Evolutionary conservation across 2,329 filamentous ascomycete species (phyloP).

Genomic region (Didymellaceae sp.): DNA sequence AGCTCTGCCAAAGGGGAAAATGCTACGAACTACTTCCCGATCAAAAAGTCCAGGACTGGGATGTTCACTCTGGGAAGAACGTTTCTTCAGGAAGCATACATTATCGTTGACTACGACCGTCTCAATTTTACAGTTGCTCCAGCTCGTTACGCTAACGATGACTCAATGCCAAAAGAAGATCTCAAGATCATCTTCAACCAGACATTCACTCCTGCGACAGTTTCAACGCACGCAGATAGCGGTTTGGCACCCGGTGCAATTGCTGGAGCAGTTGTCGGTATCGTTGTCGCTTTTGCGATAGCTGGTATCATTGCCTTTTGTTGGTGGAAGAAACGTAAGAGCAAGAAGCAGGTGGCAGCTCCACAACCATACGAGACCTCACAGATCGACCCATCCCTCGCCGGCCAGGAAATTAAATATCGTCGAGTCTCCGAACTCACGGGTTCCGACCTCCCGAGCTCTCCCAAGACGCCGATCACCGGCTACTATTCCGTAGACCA

Average conservation of each 20-base stretch:
- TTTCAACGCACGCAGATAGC: conserved; percentile 5
- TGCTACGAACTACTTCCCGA: conserved; percentile 38
- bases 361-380: conserved; percentile 17
- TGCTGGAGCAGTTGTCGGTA: conserved; percentile 44
- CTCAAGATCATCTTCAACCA: conserved; percentile 35
- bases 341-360: conserved; percentile 9
- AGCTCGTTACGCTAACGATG: conserved; percentile 28
- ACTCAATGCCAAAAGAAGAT: conserved; percentile 27
- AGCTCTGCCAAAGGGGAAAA: conserved; percentile 19
- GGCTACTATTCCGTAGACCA: conserved; percentile 37
- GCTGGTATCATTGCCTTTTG: conserved; percentile 36
- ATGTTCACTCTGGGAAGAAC: conserved; percentile 42
- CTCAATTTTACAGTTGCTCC: conserved; percentile 43
- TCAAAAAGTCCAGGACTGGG: conserved; percentile 35
- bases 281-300: conserved; percentile 35
- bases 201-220: conserved; percentile 17
- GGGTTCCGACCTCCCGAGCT: conserved; percentile 37
- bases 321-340: conserved; percentile 34
- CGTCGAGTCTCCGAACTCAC: conserved; percentile 44
- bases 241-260: conserved; percentile 39
- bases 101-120: conserved; percentile 47
- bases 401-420: conserved; percentile 39
- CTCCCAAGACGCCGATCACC: conserved; percentile 30
- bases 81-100: conserved; percentile 48
- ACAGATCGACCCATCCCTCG: conserved; percentile 40